Base-by-base conservation (phyloP, 306 rosid genomes). In the Clitoria ternatea region DNA sequence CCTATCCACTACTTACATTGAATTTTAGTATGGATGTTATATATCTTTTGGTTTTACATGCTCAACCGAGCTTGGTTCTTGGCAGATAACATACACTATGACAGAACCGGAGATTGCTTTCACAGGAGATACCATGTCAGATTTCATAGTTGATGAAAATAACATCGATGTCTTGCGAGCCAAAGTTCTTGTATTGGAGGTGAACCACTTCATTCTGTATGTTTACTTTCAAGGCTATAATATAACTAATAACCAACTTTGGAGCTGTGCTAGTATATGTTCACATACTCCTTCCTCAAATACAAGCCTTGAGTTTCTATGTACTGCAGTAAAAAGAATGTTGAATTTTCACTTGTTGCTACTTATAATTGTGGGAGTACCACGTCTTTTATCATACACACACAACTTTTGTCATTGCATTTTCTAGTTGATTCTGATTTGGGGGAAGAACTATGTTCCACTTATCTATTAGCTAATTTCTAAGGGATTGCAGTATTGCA, bases 121-220 rank as follows among this genome's bases (percentile, higher is more conserved):
- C 89, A 90, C 97, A 0, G 97, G 98, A 52, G 98, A 90, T 79
- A 90, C 98, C 73, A 94, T 61, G 13, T 76, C 87, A 10, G 97
- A 91, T 64, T 91, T 89, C 80, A 87, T 91, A 55, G 52, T 78
- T 53, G 92, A 91, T 67, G 71, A 78, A 75, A 77, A 44, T 60
- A 93, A 93, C 72, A 33, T 63, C 8, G 99, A 94, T 75, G 90
- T 77, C 59, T 78, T 91, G 85, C 85, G 74, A 73, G 92, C 99
- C 13, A 94, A 71, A 79, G 54, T 94, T 76, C 96, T 94, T 69
- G 91, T 94, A 14, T 82, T 87, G 87, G 97, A 89, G 97, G 97
- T 94, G 63, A 61, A 6, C 49, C 61, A 67, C 81, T 80, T 53
- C 65, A 42, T 39, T 66, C 40, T 29, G 19, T 47, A n/a, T n/a